Base-by-base conservation (phyloP, 1,284 basidiomycete genomes). In the Fomes fomentarius region DNA sequence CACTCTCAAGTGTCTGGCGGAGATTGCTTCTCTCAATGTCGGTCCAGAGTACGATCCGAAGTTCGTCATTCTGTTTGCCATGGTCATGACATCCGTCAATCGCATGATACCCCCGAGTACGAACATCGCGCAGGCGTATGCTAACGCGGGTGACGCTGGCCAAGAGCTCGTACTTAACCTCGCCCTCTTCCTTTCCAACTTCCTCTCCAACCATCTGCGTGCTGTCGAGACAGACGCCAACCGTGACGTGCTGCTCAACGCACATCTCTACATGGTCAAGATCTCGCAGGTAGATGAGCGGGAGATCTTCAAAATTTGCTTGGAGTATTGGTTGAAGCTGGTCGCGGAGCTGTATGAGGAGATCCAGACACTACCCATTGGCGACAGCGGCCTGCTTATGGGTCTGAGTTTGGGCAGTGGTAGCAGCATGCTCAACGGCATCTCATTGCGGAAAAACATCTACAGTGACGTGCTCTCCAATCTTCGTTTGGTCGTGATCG, bases 301-400 rank as follows among this genome's bases (percentile, higher is more conserved):
- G 50, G 97, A 99, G 73, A 90, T 99, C 59, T 99, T 99, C 87
- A 99, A 99, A 76, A 98, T 99, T 66, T 98, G 96, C 67, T 77
- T 99, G 66, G 97, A 99, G 71, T 99, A 99, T 75, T 99, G 97
- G 97, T 77, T 93, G 51, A 98, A 97, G 74, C 88, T 99, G n/a
- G 97, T 99, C 9, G 84, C 93, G 8, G 96, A 98, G 71, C 81
- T 99, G n/a, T 99, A 99, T 71, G 96, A 98, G 63, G 97, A 99
- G 78, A 91, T 96, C 50, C 94, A 97, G 71, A 88, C 85, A 59
- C 71, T 96, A 35, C 96, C 97, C 0, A 93, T 96, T 49, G 91
- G 92, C 31, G 96, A 98, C 60, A 95, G 94, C 50, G 95, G 95
- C 48, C 77, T 98, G 35, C 77, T 99, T 54, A 96, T 98, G 87